A percentile compares a stretch with the other conserved stretches of the same genome.
Evolutionary conservation across 225 moss, liverwort and hornwort species (phyloP).

Genomic region (Marchantia polymorpha): DNA sequence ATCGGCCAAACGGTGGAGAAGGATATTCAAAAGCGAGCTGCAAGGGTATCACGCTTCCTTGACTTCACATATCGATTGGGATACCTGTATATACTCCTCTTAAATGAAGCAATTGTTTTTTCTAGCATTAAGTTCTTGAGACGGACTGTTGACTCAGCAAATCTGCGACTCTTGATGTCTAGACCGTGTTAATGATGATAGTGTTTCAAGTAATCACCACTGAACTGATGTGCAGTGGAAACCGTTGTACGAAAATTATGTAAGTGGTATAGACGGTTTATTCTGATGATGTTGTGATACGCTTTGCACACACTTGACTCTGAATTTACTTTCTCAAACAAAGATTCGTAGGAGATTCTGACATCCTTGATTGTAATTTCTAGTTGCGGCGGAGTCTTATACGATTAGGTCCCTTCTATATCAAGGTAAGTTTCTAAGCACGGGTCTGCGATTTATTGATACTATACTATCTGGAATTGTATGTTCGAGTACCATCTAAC

Average conservation of each 20-base stretch:
- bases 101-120: too few species aligned
- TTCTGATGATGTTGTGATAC: too few species aligned
- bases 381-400: slow-evolving; percentile 52
- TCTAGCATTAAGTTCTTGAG: not conserved
- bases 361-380: not conserved
- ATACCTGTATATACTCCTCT: too few species aligned
- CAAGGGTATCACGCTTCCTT: slow-evolving; percentile 40
- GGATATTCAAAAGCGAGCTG: slow-evolving; percentile 63
- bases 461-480: not conserved
- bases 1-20: slow-evolving; percentile 60
- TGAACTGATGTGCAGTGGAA: too few species aligned
- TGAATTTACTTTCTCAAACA: too few species aligned
- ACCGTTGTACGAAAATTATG: too few species aligned
- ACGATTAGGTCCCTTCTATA: slow-evolving; percentile 78
- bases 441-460: not conserved
- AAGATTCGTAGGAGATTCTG: not conserved
- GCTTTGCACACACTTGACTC: too few species aligned
- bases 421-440: slow-evolving; percentile 51
- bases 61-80: not conserved
- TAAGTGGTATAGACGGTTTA: too few species aligned
- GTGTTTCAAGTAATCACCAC: too few species aligned
- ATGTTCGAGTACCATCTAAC: too few species aligned
- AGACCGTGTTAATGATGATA: too few species aligned
- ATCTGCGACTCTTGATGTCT: too few species aligned
- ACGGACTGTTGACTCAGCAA: not conserved